Evolutionary conservation across 2,329 filamentous ascomycete genomes (phyloP).

Genomic region (Fusarium sp.): DNA sequence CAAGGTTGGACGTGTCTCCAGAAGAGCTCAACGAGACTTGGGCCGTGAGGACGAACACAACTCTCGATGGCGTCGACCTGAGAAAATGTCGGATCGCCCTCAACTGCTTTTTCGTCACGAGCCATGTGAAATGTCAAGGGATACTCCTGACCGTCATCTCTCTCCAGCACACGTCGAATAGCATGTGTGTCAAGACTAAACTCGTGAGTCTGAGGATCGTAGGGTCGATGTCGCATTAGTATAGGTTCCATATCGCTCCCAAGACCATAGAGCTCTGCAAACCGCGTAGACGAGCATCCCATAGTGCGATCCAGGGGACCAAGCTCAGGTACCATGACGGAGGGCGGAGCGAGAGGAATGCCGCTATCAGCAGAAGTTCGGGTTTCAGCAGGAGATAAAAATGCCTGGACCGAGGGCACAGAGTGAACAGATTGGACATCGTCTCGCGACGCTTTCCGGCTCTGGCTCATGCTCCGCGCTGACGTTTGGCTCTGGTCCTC

Average conservation of each 20-base stretch:
- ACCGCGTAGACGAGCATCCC: slow-evolving; percentile 40
- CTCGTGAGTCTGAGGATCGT: slow-evolving; percentile 56
- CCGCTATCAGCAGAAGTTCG: slow-evolving; percentile 40
- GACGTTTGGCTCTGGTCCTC: slow-evolving; percentile 30
- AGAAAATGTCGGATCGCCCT: slow-evolving; percentile 37
- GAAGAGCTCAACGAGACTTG: slow-evolving; percentile 68
- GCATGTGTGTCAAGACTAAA: slow-evolving; percentile 67
- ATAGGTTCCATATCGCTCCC: slow-evolving; percentile 50
- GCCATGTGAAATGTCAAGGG: slow-evolving; percentile 48
- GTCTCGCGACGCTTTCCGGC: slow-evolving; percentile 39
- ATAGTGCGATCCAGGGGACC: slow-evolving; percentile 37
- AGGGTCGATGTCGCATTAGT: slow-evolving; percentile 55
- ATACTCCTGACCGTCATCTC: slow-evolving; percentile 51
- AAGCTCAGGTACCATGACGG: slow-evolving; percentile 29
- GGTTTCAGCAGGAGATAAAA: slow-evolving; percentile 41
- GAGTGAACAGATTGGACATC: slow-evolving; percentile 37
- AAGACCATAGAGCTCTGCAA: slow-evolving; percentile 47
- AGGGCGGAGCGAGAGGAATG: slow-evolving; percentile 19
- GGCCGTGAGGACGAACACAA: slow-evolving; percentile 67
- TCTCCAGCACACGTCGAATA: slow-evolving; percentile 65
- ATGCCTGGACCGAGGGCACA: slow-evolving; percentile 38
- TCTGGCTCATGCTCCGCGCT: slow-evolving; percentile 22
- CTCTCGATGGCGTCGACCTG: slow-evolving; percentile 61
- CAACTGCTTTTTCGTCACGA: slow-evolving; percentile 45
- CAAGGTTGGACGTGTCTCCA: slow-evolving; percentile 66